Conservation (phyloP, 257 asterid species). For the Thymus quinquecostatus region DNA sequence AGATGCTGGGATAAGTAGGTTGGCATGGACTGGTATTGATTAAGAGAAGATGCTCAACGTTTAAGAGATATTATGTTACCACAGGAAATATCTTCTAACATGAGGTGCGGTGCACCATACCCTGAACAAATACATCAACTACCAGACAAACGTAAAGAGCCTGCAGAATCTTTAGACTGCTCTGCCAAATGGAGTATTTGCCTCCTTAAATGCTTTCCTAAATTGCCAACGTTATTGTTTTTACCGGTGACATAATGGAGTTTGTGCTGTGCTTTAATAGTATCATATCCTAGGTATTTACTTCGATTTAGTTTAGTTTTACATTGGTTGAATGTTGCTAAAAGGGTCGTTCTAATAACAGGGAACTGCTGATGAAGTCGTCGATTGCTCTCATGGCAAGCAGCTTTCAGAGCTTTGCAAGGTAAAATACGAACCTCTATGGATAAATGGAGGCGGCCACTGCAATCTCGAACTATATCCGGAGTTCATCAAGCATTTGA, state of each 20-base stretch:
- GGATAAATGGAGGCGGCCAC: constrained; percentile 94
- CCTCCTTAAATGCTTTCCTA: not conserved
- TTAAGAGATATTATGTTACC: not conserved
- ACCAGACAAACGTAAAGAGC: not conserved
- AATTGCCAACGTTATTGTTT: not conserved
- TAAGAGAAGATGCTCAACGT: not conserved
- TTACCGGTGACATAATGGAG: constrained; percentile 10
- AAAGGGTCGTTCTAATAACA: constrained; percentile 30
- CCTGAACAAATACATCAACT: not conserved
- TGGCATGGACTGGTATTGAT: not conserved
- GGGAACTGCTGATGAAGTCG: constrained; percentile 97
- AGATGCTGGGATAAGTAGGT: not conserved
- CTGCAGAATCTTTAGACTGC: not conserved
- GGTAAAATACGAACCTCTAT: constrained; percentile 81
- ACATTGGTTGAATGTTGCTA: constrained; percentile 26
- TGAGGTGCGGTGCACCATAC: not conserved
- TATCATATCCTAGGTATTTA: not conserved
- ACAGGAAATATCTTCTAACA: not conserved
- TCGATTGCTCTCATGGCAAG: constrained; percentile 90
- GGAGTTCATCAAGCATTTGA: constrained; percentile 83
- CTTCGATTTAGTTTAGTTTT: not conserved
- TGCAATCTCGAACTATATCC: constrained; percentile 96
- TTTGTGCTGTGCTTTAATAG: not conserved
- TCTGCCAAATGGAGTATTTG: not conserved
- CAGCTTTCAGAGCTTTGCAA: constrained; percentile 89